Evolutionary conservation across 2,329 filamentous ascomycete species (phyloP).

Genomic region (Cercospora zeae-maydis): DNA sequence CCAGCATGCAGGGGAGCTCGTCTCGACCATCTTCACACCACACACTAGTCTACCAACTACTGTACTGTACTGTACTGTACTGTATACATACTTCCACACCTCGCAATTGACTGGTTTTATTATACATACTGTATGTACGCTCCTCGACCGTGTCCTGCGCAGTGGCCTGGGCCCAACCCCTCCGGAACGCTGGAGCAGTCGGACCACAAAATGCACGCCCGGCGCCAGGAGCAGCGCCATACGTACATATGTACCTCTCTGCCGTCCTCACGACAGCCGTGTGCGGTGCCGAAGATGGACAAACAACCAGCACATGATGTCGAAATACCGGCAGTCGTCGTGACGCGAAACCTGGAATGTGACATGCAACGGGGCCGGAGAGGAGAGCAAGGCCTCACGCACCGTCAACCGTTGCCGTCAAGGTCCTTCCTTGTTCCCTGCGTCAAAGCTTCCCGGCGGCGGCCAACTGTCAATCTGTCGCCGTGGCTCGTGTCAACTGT

Average conservation of each 20-base stretch:
- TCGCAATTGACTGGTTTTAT: no score
- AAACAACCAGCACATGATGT: background rate
- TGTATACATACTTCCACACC: no score
- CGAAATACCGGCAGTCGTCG: background rate
- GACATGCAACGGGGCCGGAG: background rate
- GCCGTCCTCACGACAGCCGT: no score
- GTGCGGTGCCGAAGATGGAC: no score
- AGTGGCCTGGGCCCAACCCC: background rate
- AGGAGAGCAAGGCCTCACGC: background rate
- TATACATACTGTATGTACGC: no score
- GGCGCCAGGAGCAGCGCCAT: no score
- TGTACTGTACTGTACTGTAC: no score
- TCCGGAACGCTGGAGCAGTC: background rate
- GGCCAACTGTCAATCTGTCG: background rate
- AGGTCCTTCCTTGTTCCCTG: conserved; percentile 4
- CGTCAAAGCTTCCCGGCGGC: background rate
- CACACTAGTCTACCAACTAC: no score
- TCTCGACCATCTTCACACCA: background rate
- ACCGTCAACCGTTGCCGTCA: background rate
- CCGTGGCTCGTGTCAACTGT: background rate
- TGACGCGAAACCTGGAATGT: background rate
- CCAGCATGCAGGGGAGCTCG: background rate
- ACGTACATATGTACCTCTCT: no score
- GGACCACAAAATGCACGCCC: background rate
- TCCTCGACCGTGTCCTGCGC: no score